Evolutionary conservation across 2,329 filamentous ascomycete genomes (phyloP).

Genomic region (Cladophialophora immunda): DNA sequence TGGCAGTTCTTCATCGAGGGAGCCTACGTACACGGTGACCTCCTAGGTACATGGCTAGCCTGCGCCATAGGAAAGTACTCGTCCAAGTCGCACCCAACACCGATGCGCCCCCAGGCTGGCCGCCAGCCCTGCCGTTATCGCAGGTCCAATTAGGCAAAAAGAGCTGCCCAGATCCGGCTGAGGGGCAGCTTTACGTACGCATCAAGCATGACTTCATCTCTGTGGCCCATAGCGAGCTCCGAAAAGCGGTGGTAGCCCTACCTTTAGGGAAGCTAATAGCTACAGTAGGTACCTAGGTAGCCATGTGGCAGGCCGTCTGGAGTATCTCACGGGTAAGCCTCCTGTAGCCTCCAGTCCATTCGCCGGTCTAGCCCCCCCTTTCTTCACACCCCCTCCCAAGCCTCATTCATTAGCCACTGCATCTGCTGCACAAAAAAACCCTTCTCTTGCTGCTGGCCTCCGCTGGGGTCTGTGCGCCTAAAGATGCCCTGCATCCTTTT

Average conservation of each 20-base stretch:
- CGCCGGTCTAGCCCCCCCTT: neutral
- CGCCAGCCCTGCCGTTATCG: slow-evolving; percentile 13
- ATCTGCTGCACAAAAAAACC: neutral
- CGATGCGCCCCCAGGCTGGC: neutral
- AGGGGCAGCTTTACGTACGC: neutral
- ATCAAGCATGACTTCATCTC: neutral
- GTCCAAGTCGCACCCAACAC: neutral
- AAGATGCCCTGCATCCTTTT: slow-evolving; percentile 16
- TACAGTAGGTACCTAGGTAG: neutral
- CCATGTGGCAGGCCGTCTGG: slow-evolving; percentile 1
- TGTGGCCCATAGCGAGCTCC: slow-evolving; percentile 1
- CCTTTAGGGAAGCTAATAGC: neutral
- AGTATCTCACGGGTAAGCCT: too few relatives aligned
- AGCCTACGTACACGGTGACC: too few relatives aligned
- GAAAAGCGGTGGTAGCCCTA: slow-evolving; percentile 2
- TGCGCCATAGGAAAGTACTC: too few relatives aligned
- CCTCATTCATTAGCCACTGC: slow-evolving; percentile 16
- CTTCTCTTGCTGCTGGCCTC: neutral
- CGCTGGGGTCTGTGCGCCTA: slow-evolving; percentile 12
- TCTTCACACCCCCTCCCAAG: slow-evolving; percentile 8
- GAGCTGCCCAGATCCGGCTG: neutral
- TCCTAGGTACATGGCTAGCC: too few relatives aligned
- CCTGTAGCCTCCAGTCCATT: neutral
- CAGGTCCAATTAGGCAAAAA: slow-evolving; percentile 3
- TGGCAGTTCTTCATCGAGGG: too few relatives aligned